Conservation (phyloP, 768 basidiomycete species). For the Mycena venus region DNA sequence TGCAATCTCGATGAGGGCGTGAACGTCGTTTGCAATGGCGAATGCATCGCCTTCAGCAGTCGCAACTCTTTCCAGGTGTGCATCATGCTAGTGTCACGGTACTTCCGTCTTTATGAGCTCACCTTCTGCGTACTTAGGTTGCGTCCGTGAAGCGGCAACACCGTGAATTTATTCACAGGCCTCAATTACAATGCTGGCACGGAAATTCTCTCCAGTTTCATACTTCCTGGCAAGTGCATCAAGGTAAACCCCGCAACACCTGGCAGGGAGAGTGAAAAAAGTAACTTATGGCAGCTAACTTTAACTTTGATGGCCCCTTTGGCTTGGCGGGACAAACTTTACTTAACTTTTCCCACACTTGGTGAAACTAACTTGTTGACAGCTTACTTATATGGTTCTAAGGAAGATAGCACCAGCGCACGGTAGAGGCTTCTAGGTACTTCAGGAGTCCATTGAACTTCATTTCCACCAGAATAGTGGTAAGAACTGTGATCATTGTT, state of each 20-base stretch:
- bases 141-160: neutral
- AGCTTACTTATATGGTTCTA: too few relatives aligned
- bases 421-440: too few relatives aligned
- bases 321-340: too few relatives aligned
- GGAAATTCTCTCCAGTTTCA: neutral
- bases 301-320: too few relatives aligned
- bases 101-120: neutral
- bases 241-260: neutral
- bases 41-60: neutral
- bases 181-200: neutral
- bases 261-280: too few relatives aligned
- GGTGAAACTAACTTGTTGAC: too few relatives aligned
- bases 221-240: conserved; percentile 3
- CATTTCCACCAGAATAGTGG: too few relatives aligned
- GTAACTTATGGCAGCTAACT: too few relatives aligned
- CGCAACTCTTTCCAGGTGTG: conserved; percentile 4
- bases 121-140: neutral
- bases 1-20: neutral
- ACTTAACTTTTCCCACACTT: too few relatives aligned
- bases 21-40: neutral
- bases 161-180: neutral
- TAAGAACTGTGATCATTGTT: too few relatives aligned
- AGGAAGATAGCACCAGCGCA: too few relatives aligned
- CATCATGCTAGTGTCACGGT: neutral
- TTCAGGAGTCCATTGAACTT: too few relatives aligned